These are phyloP conservation scores for Acer yangbiense DNA, from an alignment of 345 rosid species.

Conservation along the genomic window DNA sequence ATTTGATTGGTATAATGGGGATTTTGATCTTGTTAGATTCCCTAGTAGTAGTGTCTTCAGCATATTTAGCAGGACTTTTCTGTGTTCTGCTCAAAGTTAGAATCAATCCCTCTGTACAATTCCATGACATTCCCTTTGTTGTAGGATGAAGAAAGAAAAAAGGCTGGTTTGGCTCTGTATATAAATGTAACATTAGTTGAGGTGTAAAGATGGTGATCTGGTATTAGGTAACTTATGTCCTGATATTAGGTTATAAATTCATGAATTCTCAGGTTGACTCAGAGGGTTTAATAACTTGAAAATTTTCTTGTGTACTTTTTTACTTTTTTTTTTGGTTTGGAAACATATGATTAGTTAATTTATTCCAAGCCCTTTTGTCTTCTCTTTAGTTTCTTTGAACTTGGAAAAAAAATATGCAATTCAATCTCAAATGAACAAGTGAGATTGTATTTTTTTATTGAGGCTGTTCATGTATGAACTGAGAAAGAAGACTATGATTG, in stretches of 20 bases:
- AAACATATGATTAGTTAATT: constrained; percentile 8
- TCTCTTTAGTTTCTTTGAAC: neutral
- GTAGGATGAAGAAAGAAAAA: constrained; percentile 17
- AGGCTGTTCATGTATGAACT: neutral
- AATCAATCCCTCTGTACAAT: constrained; percentile 20
- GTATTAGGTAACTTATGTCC: constrained; percentile 22
- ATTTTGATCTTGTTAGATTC: constrained; percentile 14
- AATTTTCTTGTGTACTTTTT: constrained; percentile 1
- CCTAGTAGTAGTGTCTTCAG: constrained; percentile 7
- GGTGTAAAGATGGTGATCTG: constrained; percentile 33
- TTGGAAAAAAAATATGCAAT: neutral
- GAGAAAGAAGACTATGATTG: too few species aligned
- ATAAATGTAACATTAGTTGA: constrained; percentile 36
- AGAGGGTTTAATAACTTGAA: constrained; percentile 24
- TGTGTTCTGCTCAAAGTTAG: neutral
- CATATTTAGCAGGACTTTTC: constrained; percentile 3
- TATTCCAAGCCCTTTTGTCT: constrained; percentile 8
- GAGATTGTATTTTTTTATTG: neutral
- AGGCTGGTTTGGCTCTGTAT: constrained; percentile 26
- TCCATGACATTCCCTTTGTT: constrained; percentile 9
- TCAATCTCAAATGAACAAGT: neutral
- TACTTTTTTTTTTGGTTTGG: constrained; percentile 2
- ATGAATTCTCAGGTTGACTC: constrained; percentile 23
- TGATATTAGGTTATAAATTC: neutral
- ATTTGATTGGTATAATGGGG: constrained; percentile 3